phyloP scores from a whole-genome alignment of 2,329 filamentous ascomycete species.

The Sarocladium brachiariae region DNA sequence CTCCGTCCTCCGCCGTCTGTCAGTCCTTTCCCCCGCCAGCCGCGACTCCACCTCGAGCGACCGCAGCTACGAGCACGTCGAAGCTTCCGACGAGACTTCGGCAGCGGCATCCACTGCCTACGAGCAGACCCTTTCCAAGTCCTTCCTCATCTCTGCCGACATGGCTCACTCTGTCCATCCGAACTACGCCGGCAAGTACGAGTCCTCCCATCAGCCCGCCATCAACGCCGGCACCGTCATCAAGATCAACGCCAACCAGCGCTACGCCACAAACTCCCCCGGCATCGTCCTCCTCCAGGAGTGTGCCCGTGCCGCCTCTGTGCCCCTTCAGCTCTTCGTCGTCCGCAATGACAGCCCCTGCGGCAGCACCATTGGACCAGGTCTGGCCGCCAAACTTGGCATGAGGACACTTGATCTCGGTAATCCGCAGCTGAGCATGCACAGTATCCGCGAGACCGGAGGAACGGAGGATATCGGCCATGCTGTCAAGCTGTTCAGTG shows the following conservation, averaged over 20 bases:
- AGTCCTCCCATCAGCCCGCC: slow-evolving; percentile 80
- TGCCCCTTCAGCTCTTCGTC: slow-evolving; percentile 92
- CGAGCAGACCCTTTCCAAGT: slow-evolving; percentile 85
- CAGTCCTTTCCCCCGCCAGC: slow-evolving; percentile 61
- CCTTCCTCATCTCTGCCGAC: slow-evolving; percentile 91
- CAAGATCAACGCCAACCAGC: slow-evolving; percentile 96
- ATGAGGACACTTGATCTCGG: slow-evolving; percentile 86
- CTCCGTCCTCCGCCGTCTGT: slow-evolving; percentile 77
- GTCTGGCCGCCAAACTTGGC: slow-evolving; percentile 81
- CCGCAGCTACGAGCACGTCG: slow-evolving; percentile 47
- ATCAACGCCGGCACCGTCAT: slow-evolving; percentile 97
- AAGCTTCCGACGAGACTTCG: slow-evolving; percentile 48
- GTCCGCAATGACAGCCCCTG: slow-evolving; percentile 93
- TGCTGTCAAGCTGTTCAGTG: slow-evolving; percentile 76
- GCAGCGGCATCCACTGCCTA: slow-evolving; percentile 86
- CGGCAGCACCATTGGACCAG: slow-evolving; percentile 96
- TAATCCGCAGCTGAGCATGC: slow-evolving; percentile 93
- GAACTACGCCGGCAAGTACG: slow-evolving; percentile 90
- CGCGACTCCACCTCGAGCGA: slow-evolving; percentile 58
- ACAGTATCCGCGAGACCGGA: slow-evolving; percentile 90
- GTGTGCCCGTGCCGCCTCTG: slow-evolving; percentile 63
- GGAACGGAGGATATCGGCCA: slow-evolving; percentile 83
- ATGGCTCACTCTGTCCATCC: slow-evolving; percentile 97
- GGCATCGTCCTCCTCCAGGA: slow-evolving; percentile 91
- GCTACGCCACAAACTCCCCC: slow-evolving; percentile 93